Evolutionary conservation across 2,329 filamentous ascomycete species (phyloP).

Genomic region (Fonsecaea pedrosoi): DNA sequence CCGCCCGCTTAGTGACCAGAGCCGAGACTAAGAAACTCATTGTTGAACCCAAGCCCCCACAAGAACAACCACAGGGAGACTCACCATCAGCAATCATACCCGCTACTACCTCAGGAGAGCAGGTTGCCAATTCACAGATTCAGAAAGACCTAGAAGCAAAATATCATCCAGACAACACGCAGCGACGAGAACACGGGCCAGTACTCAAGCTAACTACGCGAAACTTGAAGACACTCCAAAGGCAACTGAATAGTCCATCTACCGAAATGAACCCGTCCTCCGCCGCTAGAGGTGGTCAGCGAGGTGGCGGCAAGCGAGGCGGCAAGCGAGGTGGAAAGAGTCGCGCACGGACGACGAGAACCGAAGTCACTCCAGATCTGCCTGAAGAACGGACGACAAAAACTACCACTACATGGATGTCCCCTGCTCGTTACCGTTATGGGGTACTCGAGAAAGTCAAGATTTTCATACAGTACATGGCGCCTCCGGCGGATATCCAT

Average conservation of each 20-base stretch:
- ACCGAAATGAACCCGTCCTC: not conserved
- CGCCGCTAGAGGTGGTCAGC: not conserved
- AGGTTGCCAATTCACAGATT: not conserved
- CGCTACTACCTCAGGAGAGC: not conserved
- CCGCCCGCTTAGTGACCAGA: slow-evolving; percentile 14
- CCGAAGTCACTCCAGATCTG: not conserved
- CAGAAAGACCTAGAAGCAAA: not conserved
- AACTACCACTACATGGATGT: not conserved
- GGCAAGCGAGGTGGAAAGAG: not conserved
- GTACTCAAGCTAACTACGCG: not conserved
- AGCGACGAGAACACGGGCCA: not conserved
- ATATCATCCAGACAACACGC: not conserved
- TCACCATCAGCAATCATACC: not conserved
- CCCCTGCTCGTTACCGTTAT: not conserved
- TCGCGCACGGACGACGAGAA: not conserved
- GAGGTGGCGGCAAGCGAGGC: too few relatives aligned
- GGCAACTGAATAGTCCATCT: not conserved
- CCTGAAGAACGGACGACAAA: not conserved
- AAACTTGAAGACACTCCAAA: not conserved
- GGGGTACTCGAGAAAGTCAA: not conserved
- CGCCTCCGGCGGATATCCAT: not conserved
- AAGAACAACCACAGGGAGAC: not conserved
- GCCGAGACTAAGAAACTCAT: slow-evolving; percentile 8
- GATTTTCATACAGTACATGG: not conserved
- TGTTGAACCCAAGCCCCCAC: slow-evolving; percentile 2